A percentile compares a stretch with the other conserved stretches of the same genome.
These are phyloP conservation scores for Pseudopithomyces maydicus DNA, from an alignment of 2,329 filamentous ascomycete species.

Conservation along the genomic window DNA sequence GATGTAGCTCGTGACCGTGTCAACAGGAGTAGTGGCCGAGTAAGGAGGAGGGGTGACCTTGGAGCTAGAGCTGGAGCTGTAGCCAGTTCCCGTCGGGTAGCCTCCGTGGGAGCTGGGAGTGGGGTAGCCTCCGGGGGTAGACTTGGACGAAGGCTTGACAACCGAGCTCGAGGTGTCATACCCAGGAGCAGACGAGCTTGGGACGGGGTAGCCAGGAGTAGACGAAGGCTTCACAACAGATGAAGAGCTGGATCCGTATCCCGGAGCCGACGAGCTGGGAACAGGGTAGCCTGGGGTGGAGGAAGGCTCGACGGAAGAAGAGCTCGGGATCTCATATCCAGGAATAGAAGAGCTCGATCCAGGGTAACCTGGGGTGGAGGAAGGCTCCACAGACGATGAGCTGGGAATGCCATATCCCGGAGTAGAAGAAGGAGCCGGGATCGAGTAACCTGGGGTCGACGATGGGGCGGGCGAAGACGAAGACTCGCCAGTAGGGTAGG, in stretches of 20 bases:
- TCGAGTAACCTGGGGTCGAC: constrained; percentile 1
- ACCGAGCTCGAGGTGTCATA: not conserved
- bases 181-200: constrained; percentile 9
- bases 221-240: not conserved
- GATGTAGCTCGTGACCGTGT: constrained; percentile 35
- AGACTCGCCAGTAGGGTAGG: constrained; percentile 19
- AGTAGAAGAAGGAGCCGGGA: constrained; percentile 3
- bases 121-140: not conserved
- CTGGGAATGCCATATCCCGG: constrained; percentile 9
- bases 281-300: constrained; percentile 7
- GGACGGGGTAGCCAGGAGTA: not conserved
- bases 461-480: constrained; percentile 2
- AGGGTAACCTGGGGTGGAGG: constrained; percentile 7
- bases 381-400: constrained; percentile 3
- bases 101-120: not conserved
- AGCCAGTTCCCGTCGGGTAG: constrained; percentile 6
- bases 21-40: constrained; percentile 13
- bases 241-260: not conserved
- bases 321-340: constrained; percentile 10
- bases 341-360: constrained; percentile 4
- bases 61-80: constrained; percentile 6
- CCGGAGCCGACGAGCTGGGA: not conserved
- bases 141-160: not conserved
- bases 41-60: constrained; percentile 9
- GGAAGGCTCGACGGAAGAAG: constrained; percentile 5